Conservation (phyloP, 148 eudicot genomes). For the Silene uniflora region DNA sequence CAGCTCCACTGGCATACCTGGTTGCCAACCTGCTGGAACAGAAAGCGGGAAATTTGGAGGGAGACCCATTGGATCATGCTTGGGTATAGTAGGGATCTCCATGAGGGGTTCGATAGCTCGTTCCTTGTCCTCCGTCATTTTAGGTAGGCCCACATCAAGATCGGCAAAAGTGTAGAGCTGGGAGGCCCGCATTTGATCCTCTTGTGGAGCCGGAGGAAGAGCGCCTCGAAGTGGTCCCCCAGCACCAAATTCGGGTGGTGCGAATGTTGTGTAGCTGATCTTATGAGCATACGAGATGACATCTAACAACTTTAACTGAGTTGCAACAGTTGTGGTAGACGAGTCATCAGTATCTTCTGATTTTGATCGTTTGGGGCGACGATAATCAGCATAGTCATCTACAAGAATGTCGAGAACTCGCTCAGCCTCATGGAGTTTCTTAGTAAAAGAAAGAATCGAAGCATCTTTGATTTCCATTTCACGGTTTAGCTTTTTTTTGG, state of each 20-base stretch:
- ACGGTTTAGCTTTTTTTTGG: slow-evolving; percentile 51
- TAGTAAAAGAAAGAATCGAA: slow-evolving; percentile 63
- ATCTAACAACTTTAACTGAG: slow-evolving; percentile 54
- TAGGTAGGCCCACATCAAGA: slow-evolving; percentile 74
- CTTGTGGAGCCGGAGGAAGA: slow-evolving; percentile 95
- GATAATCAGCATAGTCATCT: slow-evolving; percentile 84
- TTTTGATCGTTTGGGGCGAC: slow-evolving; percentile 63
- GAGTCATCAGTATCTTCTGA: slow-evolving; percentile 29
- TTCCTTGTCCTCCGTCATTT: slow-evolving; percentile 53
- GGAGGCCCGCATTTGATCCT: slow-evolving; percentile 92
- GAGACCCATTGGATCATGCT: slow-evolving; percentile 32
- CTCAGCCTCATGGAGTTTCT: slow-evolving; percentile 34
- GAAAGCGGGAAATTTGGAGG: slow-evolving; percentile 36
- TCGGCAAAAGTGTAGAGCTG: slow-evolving; percentile 73
- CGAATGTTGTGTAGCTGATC: slow-evolving; percentile 92
- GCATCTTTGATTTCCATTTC: slow-evolving; percentile 57
- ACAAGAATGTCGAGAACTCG: slow-evolving; percentile 75
- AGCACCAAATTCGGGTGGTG: slow-evolving; percentile 88
- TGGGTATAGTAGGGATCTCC: slow-evolving; percentile 29
- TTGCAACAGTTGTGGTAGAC: slow-evolving; percentile 16
- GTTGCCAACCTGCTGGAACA: slow-evolving; percentile 91
- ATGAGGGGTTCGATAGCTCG: slow-evolving; percentile 53
- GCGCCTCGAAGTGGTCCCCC: slow-evolving; percentile 91
- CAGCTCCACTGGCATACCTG: slow-evolving; percentile 88
- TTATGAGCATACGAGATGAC: slow-evolving; percentile 79